Conservation (phyloP, 2,329 filamentous ascomycete genomes). For the Ceratocystis harringtonii region DNA sequence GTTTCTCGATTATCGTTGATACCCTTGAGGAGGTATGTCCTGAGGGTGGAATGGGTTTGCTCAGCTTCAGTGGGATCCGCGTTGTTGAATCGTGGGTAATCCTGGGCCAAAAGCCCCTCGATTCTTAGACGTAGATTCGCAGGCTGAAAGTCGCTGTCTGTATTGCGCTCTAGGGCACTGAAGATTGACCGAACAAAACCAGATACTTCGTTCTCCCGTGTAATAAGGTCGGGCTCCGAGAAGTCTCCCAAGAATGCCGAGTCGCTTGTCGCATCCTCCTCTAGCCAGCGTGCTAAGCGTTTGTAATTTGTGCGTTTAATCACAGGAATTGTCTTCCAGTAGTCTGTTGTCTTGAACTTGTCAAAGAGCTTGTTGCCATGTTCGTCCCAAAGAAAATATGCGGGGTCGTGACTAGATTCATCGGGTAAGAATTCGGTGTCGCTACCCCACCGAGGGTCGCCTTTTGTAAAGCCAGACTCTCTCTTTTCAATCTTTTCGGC, state of each 20-base stretch:
- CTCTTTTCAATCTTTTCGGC: slow-evolving; percentile 3
- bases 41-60: slow-evolving; percentile 8
- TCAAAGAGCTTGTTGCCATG: slow-evolving; percentile 13
- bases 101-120: slow-evolving; percentile 11
- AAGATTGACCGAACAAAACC: slow-evolving; percentile 15
- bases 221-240: slow-evolving; percentile 2
- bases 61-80: neutral
- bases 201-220: slow-evolving; percentile 11
- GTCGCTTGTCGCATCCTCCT: neutral
- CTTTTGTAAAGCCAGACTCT: neutral
- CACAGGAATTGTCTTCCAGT: slow-evolving; percentile 15
- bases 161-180: slow-evolving; percentile 5
- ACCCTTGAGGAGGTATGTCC: slow-evolving; percentile 13
- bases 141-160: neutral
- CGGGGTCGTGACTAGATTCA: slow-evolving; percentile 13
- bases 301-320: slow-evolving; percentile 16
- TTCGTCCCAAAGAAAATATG: slow-evolving; percentile 15
- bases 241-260: slow-evolving; percentile 2
- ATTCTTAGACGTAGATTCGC: slow-evolving; percentile 8
- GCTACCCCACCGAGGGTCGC: slow-evolving; percentile 2
- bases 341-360: slow-evolving; percentile 8
- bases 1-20: slow-evolving; percentile 4
- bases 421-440: slow-evolving; percentile 13
- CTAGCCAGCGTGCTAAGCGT: slow-evolving; percentile 11
- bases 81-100: slow-evolving; percentile 12